Conservation (phyloP, 495 filamentous ascomycete genomes). For the Penicillium soppii region DNA sequence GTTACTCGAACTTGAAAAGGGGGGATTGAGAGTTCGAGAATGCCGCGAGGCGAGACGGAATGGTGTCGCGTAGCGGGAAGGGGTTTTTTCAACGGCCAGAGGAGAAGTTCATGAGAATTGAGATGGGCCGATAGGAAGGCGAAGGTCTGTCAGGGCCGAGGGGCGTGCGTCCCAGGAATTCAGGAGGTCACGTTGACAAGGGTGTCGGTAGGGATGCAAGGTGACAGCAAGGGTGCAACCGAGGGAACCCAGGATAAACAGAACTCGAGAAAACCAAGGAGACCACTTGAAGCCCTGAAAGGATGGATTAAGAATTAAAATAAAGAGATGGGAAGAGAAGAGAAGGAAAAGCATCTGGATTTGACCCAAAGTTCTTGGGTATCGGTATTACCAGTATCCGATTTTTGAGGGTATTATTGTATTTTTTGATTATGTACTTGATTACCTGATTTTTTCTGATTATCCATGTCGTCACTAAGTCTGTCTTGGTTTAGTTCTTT, state of each 20-base stretch:
- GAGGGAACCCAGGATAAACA: conserved; percentile 13
- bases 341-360: conserved; percentile 19
- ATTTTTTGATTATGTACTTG: background rate
- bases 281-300: conserved; percentile 8
- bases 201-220: conserved; percentile 22
- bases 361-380: conserved; percentile 3
- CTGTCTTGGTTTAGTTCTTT: background rate
- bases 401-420: conserved; percentile 10
- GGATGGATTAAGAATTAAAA: conserved; percentile 18
- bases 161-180: conserved; percentile 10
- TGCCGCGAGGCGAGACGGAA: conserved; percentile 25
- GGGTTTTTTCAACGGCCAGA: conserved; percentile 30
- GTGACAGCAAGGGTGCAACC: conserved; percentile 18
- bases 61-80: conserved; percentile 14
- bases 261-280: conserved; percentile 7
- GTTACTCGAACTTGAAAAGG: conserved; percentile 20
- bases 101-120: conserved; percentile 24
- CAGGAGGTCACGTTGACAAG: conserved; percentile 17
- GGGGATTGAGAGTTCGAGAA: conserved; percentile 22
- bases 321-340: conserved; percentile 16
- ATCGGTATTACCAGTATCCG: conserved; percentile 16
- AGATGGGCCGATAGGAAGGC: conserved; percentile 20
- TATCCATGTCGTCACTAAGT: conserved; percentile 28
- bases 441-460: background rate
- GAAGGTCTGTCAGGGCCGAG: conserved; percentile 17